Evolutionary conservation across 371 early-diverging fungal genomes (phyloP).

Genomic region (Blakeslea trispora): DNA sequence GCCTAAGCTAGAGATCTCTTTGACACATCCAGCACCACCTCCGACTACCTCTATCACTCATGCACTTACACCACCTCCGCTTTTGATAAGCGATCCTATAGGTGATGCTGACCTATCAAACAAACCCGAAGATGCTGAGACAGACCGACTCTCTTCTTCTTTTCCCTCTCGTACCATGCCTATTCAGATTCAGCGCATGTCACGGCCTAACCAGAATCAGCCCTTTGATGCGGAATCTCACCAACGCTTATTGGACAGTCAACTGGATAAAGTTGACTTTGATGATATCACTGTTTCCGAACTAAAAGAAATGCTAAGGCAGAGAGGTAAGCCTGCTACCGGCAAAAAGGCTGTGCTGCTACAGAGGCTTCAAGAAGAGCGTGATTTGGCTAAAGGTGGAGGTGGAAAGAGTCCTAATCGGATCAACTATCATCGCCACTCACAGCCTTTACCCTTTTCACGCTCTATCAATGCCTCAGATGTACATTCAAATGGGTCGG

Average conservation of each 20-base stretch:
- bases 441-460: constrained; percentile 25
- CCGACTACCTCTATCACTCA: too few species aligned
- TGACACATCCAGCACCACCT: too few species aligned
- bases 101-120: too few species aligned
- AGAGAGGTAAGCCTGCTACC: constrained; percentile 68
- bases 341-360: constrained; percentile 72
- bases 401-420: constrained; percentile 17
- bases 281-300: constrained; percentile 78
- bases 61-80: too few species aligned
- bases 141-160: constrained; percentile 1
- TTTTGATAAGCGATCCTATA: too few species aligned
- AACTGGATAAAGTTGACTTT: constrained; percentile 67
- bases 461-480: constrained; percentile 4
- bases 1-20: too few species aligned
- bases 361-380: constrained; percentile 60
- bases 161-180: constrained; percentile 35
- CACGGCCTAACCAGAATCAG: constrained; percentile 26
- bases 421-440: constrained; percentile 14
- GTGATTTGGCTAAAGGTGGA: constrained; percentile 24
- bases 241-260: constrained; percentile 58
- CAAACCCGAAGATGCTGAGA: too few species aligned
- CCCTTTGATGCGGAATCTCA: constrained; percentile 49
- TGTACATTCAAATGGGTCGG: not conserved
- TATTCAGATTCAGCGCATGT: constrained; percentile 42
- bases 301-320: constrained; percentile 73